Percentiles rank a stretch among this genome's conserved stretches.
Conservation (phyloP, 352 stramenopile species). For the Phytopythium chamaehyphon region DNA sequence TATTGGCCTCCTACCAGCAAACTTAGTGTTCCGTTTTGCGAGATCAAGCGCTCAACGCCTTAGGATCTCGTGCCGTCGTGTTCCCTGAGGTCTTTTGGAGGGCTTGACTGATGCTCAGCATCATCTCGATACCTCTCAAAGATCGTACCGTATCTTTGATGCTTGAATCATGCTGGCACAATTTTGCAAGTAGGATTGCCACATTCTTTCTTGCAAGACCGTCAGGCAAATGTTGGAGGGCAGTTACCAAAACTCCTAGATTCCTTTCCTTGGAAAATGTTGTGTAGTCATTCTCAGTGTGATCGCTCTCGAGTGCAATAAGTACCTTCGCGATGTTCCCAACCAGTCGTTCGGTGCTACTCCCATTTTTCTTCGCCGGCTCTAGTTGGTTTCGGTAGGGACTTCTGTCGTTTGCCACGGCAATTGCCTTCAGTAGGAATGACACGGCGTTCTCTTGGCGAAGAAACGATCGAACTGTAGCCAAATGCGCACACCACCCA, state of each 20-base stretch:
- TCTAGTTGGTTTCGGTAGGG: constrained; percentile 8
- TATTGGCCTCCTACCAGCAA: too few species aligned
- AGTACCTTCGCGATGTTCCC: constrained; percentile 70
- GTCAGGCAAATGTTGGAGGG: constrained; percentile 40
- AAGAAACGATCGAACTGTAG: constrained; percentile 30
- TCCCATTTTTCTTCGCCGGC: neutral
- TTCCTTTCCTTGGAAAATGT: constrained; percentile 23
- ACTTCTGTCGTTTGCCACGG: constrained; percentile 23
- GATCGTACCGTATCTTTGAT: constrained; percentile 55
- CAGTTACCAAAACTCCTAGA: constrained; percentile 33
- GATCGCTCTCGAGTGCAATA: constrained; percentile 39
- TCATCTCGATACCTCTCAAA: constrained; percentile 77
- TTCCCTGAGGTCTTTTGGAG: constrained; percentile 15
- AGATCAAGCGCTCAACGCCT: too few species aligned
- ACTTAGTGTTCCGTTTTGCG: too few species aligned
- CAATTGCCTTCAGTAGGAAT: constrained; percentile 38
- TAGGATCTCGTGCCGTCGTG: too few species aligned
- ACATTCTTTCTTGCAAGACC: constrained; percentile 71
- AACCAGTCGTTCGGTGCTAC: constrained; percentile 39
- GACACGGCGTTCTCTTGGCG: constrained; percentile 24
- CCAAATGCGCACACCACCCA: constrained; percentile 42
- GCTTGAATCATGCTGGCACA: constrained; percentile 43
- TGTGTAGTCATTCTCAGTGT: constrained; percentile 6
- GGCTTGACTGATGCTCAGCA: constrained; percentile 60
- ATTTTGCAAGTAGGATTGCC: constrained; percentile 64